These are phyloP conservation scores for Suillus brevipes DNA, from an alignment of 768 basidiomycete genomes.

Conservation along the genomic window DNA sequence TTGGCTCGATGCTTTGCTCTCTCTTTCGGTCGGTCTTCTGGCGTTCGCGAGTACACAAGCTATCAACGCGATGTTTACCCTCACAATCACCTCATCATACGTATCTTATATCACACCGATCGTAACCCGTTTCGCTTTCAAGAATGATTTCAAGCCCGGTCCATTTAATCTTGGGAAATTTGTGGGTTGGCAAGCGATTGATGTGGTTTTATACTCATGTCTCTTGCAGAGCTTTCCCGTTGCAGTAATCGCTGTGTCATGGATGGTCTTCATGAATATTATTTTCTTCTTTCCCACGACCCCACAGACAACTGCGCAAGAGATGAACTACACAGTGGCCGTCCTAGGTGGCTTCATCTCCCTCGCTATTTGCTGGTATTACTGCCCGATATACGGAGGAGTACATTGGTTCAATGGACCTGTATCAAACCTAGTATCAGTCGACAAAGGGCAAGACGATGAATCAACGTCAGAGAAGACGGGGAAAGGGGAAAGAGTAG, in stretches of 20 bases:
- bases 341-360: conserved; percentile 36
- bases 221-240: conserved; percentile 29
- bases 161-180: conserved; percentile 51
- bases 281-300: conserved; percentile 35
- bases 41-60: conserved; percentile 61
- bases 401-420: conserved; percentile 33
- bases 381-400: conserved; percentile 26
- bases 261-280: conserved; percentile 39
- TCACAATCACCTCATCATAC: conserved; percentile 46
- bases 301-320: conserved; percentile 27
- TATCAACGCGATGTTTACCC: conserved; percentile 58
- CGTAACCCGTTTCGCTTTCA: conserved; percentile 45
- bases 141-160: conserved; percentile 53
- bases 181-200: neutral
- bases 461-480: neutral
- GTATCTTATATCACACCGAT: conserved; percentile 59
- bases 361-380: conserved; percentile 27
- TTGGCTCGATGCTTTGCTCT: conserved; percentile 46
- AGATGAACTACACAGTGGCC: conserved; percentile 41
- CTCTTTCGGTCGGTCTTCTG: conserved; percentile 55
- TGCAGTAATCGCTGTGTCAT: conserved; percentile 33
- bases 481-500: neutral
- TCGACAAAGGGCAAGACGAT: neutral
- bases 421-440: conserved; percentile 15
- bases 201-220: neutral